phyloP scores from a whole-genome alignment of 208 protist species.

The Acanthamoeba rhysodes region DNA sequence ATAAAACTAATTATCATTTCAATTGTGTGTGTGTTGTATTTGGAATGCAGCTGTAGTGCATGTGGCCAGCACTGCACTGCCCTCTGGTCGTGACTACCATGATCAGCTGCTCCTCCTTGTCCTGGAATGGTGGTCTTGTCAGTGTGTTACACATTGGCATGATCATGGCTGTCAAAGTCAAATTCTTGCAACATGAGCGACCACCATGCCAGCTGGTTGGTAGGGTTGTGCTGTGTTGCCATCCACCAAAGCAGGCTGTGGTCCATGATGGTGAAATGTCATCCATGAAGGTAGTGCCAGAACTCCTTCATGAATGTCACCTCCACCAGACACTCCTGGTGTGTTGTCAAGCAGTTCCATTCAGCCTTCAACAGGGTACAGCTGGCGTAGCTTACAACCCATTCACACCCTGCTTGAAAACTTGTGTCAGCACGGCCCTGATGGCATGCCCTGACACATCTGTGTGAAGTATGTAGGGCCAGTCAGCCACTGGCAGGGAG shows the following conservation, averaged over 20 bases:
- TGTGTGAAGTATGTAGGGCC: slow-evolving; percentile 3
- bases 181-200: neutral
- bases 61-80: neutral
- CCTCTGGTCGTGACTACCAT: neutral
- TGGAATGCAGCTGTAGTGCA: neutral
- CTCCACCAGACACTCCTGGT: slow-evolving; percentile 16
- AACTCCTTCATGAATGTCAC: neutral
- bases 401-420: neutral
- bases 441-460: slow-evolving; percentile 28
- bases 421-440: slow-evolving; percentile 13
- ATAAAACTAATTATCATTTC: too few relatives aligned
- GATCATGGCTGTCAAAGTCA: neutral
- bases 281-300: neutral
- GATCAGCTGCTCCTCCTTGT: neutral
- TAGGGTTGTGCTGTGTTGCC: neutral
- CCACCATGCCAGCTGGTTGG: neutral
- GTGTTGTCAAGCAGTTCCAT: neutral
- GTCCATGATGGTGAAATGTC: neutral
- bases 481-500: neutral
- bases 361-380: neutral
- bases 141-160: neutral
- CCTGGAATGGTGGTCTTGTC: neutral
- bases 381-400: slow-evolving; percentile 53
- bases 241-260: slow-evolving; percentile 25
- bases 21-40: too few relatives aligned